Base-by-base conservation (phyloP, 345 rosid species). In the Eutrema heterophyllum region DNA sequence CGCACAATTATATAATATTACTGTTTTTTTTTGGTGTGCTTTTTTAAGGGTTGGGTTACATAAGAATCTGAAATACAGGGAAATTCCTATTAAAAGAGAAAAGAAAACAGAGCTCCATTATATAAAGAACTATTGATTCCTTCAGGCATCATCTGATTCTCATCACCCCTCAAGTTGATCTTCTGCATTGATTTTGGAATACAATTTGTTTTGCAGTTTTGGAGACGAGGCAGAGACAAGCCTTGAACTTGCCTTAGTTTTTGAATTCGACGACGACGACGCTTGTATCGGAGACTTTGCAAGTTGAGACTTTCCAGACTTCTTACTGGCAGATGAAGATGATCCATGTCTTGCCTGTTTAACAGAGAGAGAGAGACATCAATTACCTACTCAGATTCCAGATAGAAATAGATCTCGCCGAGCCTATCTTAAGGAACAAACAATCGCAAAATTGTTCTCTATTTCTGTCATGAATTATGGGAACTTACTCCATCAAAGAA, bases 401-500 rank as follows among this genome's bases (percentile, higher is more conserved):
- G 53, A 46, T 56, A 40, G 18, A 46, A 8, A 18, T 16, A 41
- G 45, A 72, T 21, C 46, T 52, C 30, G 36, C 5, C 26, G 14
- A 35, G 9, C 33, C 58, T 55, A 45, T 36, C 8, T 26, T 26
- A 15, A 35, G 39, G 11, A 55, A 36, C 49, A 26, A 15, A 35
- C 9, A 12, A 9, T 4, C 18, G 30, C 67, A 67, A 49, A 48
- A 4, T 13, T 65, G 57, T 29, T 72, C 36, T 48, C 0, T 75
- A 56, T 24, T 14, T 14, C 9, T 18, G 18, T 53, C 55, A 21
- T 60, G 24, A 7, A 43, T 62, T 64, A 52, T 41, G 53, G 73
- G 43, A 75, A 81, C 96, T 81, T 45, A 92, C 98, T 88, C 97
- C 99, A 81, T 96, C 98, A 81, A 96, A 96, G 84, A 87, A 96